Conservation (phyloP, 2,329 filamentous ascomycete genomes). For the Alternaria hordeiaustralica region DNA sequence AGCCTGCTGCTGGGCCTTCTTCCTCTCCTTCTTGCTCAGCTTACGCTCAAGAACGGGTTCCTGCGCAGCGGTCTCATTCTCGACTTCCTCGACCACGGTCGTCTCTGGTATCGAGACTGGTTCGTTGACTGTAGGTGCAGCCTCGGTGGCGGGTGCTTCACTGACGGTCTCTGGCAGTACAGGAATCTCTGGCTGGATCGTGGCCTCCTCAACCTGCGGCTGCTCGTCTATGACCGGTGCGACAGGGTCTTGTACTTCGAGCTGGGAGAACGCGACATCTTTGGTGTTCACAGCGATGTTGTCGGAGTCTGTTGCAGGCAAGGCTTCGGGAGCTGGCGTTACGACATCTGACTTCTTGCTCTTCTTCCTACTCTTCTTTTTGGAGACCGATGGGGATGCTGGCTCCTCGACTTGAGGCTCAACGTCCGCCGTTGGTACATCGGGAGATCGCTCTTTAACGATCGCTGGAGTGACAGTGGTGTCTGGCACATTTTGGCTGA, state of each 20-base stretch:
- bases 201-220: not conserved
- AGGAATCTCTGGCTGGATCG: not conserved
- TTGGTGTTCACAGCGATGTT: not conserved
- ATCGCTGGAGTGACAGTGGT: not conserved
- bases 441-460: conserved; percentile 1
- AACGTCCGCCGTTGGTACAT: conserved; percentile 12
- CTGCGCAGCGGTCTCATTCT: conserved; percentile 11
- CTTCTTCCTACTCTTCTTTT: conserved; percentile 38
- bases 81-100: not conserved
- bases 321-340: conserved; percentile 18
- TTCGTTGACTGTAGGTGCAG: not conserved
- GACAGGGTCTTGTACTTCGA: not conserved
- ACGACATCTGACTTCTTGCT: conserved; percentile 26
- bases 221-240: not conserved
- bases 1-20: conserved; percentile 36
- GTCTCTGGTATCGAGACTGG: not conserved
- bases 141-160: conserved; percentile 3
- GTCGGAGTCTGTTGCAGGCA: conserved; percentile 7
- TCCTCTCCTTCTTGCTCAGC: conserved; percentile 46
- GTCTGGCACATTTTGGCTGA: not conserved
- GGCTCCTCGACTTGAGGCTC: conserved; percentile 12
- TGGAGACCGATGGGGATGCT: conserved; percentile 11
- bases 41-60: conserved; percentile 31
- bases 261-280: not conserved
- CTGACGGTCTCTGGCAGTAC: not conserved